Evolutionary conservation across 257 asterid species (phyloP).

Genomic region (Jacaranda mimosifolia): DNA sequence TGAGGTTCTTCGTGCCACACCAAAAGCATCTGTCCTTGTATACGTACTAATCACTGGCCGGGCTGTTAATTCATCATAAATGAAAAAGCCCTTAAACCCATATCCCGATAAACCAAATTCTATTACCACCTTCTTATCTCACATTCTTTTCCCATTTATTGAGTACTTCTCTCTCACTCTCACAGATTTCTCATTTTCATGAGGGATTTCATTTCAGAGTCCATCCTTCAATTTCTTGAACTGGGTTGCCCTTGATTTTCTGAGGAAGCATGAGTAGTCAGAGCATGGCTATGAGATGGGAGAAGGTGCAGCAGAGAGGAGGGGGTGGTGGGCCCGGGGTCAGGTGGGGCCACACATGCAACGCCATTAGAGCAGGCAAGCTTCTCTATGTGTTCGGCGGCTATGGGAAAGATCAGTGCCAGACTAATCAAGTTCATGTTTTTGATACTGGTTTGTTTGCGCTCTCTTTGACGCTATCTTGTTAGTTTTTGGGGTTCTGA

Average conservation of each 20-base stretch:
- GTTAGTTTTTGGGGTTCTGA: background rate
- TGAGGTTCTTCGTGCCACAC: too few species aligned
- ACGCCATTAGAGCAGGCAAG: constrained; percentile 85
- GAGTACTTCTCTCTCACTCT: background rate
- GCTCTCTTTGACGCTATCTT: constrained; percentile 3
- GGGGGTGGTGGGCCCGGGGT: constrained; percentile 81
- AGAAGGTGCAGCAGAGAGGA: constrained; percentile 64
- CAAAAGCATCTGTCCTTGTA: background rate
- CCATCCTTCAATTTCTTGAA: constrained; percentile 25
- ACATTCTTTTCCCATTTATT: background rate
- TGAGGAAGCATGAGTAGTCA: constrained; percentile 34
- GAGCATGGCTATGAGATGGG: constrained; percentile 81
- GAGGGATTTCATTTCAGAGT: constrained; percentile 19
- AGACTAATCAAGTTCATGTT: constrained; percentile 90
- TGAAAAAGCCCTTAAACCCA: constrained; percentile 48
- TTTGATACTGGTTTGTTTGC: constrained; percentile 69
- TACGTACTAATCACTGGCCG: constrained; percentile 35
- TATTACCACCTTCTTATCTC: background rate
- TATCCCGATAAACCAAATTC: constrained; percentile 46
- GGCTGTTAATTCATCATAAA: constrained; percentile 41
- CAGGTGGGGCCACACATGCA: constrained; percentile 99
- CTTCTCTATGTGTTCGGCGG: constrained; percentile 97
- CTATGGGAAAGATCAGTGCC: constrained; percentile 84
- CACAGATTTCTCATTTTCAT: background rate
- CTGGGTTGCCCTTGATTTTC: constrained; percentile 17